Evolutionary conservation across 805 yeast genomes (phyloP).

Genomic region (Metschnikowia shivogae): DNA sequence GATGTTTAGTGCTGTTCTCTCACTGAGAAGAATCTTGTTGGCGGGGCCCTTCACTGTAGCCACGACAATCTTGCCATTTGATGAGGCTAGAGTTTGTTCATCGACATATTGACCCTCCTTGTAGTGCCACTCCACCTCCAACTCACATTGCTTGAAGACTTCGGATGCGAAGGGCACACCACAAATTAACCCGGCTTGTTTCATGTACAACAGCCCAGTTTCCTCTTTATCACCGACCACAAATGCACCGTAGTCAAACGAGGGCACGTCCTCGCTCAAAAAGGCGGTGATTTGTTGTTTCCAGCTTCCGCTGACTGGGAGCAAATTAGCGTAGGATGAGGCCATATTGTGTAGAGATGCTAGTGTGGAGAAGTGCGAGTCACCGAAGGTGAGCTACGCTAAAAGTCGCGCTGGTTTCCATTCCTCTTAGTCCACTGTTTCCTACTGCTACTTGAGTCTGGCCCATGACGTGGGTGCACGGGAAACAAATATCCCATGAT

Average conservation of each 20-base stretch:
- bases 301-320: conserved; percentile 81
- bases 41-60: conserved; percentile 82
- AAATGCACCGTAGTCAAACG: conserved; percentile 90
- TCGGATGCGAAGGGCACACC: conserved; percentile 91
- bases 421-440: background rate
- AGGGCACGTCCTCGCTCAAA: conserved; percentile 85
- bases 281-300: conserved; percentile 69
- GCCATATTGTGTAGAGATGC: conserved; percentile 14
- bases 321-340: conserved; percentile 43
- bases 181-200: conserved; percentile 71
- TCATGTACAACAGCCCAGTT: conserved; percentile 76
- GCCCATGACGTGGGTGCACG: background rate
- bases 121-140: conserved; percentile 67
- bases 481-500: conserved; percentile 4
- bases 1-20: conserved; percentile 79
- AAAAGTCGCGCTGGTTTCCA: background rate
- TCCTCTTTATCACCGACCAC: conserved; percentile 81
- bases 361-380: conserved; percentile 3
- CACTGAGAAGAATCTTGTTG: conserved; percentile 73
- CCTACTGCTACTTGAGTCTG: too few species aligned
- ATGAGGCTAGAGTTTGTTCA: conserved; percentile 41
- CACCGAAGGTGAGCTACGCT: background rate
- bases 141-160: conserved; percentile 70
- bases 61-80: conserved; percentile 57
- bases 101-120: conserved; percentile 58